Evolutionary conservation across 768 basidiomycete genomes (phyloP), one percentile per base, ranked within the genome.

Genomic region (Leucocoprinus leucothites): DNA sequence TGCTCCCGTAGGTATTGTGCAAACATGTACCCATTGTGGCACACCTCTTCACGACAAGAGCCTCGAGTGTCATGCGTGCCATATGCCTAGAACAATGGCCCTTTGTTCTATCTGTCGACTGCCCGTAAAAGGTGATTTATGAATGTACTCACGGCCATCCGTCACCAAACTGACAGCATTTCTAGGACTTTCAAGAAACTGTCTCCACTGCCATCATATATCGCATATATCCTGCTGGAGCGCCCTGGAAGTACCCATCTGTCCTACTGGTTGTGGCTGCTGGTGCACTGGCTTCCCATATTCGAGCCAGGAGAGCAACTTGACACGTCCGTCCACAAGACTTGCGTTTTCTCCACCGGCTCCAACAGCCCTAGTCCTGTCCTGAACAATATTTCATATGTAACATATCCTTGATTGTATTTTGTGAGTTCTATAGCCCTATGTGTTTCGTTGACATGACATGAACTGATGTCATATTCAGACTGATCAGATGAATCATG

Each of bases 21-120:
- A 85, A 59, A 65, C 65, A 1, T 55, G 65, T 34, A 55, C 45
- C 8, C 64, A 64, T 24, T 86, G 85, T 59, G 66, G 67, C 9
- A 63, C 63, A 24, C 56, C 66, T 7, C 61, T 77, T 16, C 64
- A 64, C 3, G 62, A 68, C 0, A 71, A 75, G 16, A 63, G 64
- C 13, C 70, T 63, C 35, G 59, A 67, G 1, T 89, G 82, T 63
- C 61, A 68, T 22, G 63, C 68, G 25, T 84, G 80, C 57, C 71
- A 69, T 52, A 69, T 68, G 8, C 68, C 71, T n/a, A 74, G 69
- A 41, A 71, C 69, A 3, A 76, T 75, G 65, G 72, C 83, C 1
- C 69, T 68, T 5, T 93, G 91, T 64, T 81, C 87, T 0, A 78
- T 92, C 16, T 92, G 91, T 65, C 78, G 89, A 46, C 77, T 92